Base-by-base conservation (phyloP, 2,329 filamentous ascomycete genomes). In the Xylariaceae sp. region DNA sequence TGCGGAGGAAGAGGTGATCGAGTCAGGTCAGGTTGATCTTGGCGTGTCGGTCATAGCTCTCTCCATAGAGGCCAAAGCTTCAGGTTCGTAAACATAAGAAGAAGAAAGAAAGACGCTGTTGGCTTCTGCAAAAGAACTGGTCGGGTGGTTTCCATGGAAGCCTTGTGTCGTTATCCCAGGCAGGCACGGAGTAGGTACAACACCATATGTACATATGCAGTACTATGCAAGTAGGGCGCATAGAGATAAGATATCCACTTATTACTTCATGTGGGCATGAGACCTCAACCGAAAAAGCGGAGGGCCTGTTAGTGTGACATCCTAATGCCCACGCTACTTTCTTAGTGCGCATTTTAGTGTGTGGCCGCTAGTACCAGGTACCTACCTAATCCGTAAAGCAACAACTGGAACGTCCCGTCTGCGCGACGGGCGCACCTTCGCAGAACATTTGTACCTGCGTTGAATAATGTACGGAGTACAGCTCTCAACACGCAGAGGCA, bases 1-100 rank as follows among this genome's bases (percentile, higher is more conserved):
- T 62, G 35, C 37, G 30, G 51, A 54, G 35, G 45, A 35, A 23
- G 47, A 37, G 49, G n/a, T 30, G 47, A 42, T 42, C 13, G 44
- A 45, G 56, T 56, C 8, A 57, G 52, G 30, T 57, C 5, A 11
- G 13, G 35, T 49, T 18, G 42, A 17, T 10, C 44, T 53, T 53
- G 54, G 51, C 53, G 30, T 30, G 23, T 57, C 53, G 37, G 51
- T 59, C 61, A 61, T 63, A 61, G 56, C 54, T 59, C 39, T 55
- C 11, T 37, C 51, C 52, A 7, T 51, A 13, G 34, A 13, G 6
- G 34, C 4, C 9, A 15, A 35, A 51, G 13, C 4, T 30, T 30
- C 11, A 34, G 18, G 6, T 7, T 2, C 13, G 4, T 6, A 51
- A 51, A 23, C 23, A 51, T 8, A 15, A 11, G 10, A 45, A 10